phyloP scores from a whole-genome alignment of 1,139 yeast genomes.

The Saccharomyces hybrid region DNA sequence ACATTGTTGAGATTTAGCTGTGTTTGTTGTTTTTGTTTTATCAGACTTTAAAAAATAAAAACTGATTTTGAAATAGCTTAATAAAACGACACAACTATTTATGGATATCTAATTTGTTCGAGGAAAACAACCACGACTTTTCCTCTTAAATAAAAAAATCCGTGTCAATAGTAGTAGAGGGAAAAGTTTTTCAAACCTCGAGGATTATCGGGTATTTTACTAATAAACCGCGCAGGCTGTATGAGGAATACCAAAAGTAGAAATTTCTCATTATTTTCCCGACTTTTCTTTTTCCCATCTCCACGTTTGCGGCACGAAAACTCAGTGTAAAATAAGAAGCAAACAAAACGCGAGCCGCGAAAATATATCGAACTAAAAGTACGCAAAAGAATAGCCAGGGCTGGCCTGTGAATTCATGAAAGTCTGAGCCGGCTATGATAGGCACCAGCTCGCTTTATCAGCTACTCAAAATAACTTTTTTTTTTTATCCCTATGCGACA shows the following conservation, averaged over 20 bases:
- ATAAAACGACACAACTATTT: not conserved
- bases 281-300: not conserved
- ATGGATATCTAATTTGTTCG: not conserved
- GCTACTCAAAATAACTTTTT: not conserved
- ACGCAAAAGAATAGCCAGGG: not conserved
- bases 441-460: not conserved
- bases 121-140: not conserved
- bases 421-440: no score
- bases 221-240: constrained; percentile 1
- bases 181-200: not conserved
- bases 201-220: not conserved
- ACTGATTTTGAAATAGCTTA: not conserved
- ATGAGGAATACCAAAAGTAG: not conserved
- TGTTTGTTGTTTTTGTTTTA: not conserved
- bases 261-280: not conserved
- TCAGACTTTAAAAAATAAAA: not conserved
- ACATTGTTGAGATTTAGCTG: constrained; percentile 32
- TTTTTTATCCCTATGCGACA: constrained; percentile 10
- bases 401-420: not conserved
- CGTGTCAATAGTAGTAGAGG: not conserved
- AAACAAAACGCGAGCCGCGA: constrained; percentile 1
- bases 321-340: not conserved
- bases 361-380: not conserved
- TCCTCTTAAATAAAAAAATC: not conserved
- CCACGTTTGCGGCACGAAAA: constrained; percentile 1